Conservation (phyloP, 1,284 basidiomycete species). For the Heliocybe sulcata region DNA sequence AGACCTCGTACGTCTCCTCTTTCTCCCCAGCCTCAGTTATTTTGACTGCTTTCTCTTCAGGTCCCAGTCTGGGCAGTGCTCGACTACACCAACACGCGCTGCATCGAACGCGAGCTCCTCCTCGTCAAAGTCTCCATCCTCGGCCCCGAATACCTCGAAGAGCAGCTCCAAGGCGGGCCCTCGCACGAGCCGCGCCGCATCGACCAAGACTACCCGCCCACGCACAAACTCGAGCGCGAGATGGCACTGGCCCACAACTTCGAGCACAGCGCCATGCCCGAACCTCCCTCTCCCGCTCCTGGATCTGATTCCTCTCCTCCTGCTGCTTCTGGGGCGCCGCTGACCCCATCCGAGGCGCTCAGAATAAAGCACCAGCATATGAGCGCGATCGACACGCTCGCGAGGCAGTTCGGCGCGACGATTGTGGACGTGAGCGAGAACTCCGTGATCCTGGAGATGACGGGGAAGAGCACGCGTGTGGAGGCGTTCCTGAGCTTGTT, state of each 20-base stretch:
- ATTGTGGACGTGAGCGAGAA: slow-evolving; percentile 95
- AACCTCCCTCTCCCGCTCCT: slow-evolving; percentile 13
- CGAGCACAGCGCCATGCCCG: slow-evolving; percentile 46
- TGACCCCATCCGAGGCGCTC: slow-evolving; percentile 32
- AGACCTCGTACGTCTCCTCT: slow-evolving; percentile 65
- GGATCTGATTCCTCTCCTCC: slow-evolving; percentile 21
- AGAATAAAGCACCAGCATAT: slow-evolving; percentile 89
- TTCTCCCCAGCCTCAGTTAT: slow-evolving; percentile 1
- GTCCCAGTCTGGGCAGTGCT: slow-evolving; percentile 97
- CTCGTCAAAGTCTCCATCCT: slow-evolving; percentile 75
- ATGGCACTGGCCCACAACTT: slow-evolving; percentile 67
- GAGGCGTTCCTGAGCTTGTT: slow-evolving; percentile 92
- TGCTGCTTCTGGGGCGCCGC: slow-evolving; percentile 16
- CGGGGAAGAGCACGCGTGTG: slow-evolving; percentile 86
- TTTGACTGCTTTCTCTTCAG: slow-evolving; percentile 29
- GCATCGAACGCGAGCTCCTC: slow-evolving; percentile 16
- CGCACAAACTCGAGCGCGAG: slow-evolving; percentile 59
- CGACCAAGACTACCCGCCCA: slow-evolving; percentile 15
- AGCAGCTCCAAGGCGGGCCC: slow-evolving; percentile 79
- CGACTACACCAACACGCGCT: slow-evolving; percentile 83
- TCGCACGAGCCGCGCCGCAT: slow-evolving; percentile 61
- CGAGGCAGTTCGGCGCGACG: slow-evolving; percentile 86
- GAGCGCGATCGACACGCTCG: slow-evolving; percentile 78
- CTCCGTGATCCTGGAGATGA: slow-evolving; percentile 91
- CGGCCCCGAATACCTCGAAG: slow-evolving; percentile 95